These are phyloP conservation scores for Bertia moriformis DNA, from an alignment of 2,329 filamentous ascomycete genomes.

Conservation along the genomic window DNA sequence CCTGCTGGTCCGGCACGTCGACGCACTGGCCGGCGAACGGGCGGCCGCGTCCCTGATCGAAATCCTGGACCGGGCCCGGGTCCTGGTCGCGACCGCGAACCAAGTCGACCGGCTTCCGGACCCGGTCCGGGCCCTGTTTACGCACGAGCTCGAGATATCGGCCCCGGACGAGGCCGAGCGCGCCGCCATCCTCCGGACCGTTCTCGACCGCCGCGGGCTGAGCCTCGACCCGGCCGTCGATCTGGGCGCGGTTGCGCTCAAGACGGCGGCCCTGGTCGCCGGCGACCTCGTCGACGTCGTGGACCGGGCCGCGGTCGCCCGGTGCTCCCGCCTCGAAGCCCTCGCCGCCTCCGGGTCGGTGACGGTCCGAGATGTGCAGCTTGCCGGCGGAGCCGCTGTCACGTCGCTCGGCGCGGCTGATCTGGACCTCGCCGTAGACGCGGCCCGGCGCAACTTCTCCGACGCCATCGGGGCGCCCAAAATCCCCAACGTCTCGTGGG, in stretches of 20 bases:
- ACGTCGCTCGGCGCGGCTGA: conserved; percentile 68
- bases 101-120: conserved; percentile 91
- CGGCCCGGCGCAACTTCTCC: conserved; percentile 92
- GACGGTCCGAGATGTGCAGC: conserved; percentile 65
- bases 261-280: conserved; percentile 88
- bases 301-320: conserved; percentile 70
- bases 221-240: conserved; percentile 74
- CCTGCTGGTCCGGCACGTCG: conserved; percentile 73
- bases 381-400: conserved; percentile 70
- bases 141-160: conserved; percentile 84
- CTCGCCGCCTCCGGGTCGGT: conserved; percentile 42
- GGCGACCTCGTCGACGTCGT: conserved; percentile 90
- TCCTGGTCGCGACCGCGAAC: conserved; percentile 84
- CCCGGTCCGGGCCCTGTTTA: conserved; percentile 77
- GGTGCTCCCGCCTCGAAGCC: conserved; percentile 59
- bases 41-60: conserved; percentile 77
- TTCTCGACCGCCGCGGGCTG: conserved; percentile 63
- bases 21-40: conserved; percentile 68
- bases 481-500: conserved; percentile 93
- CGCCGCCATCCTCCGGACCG: conserved; percentile 69
- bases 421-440: conserved; percentile 85
- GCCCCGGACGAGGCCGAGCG: conserved; percentile 86
- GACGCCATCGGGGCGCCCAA: conserved; percentile 95
- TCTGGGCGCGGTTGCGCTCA: conserved; percentile 70
- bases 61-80: conserved; percentile 62